Evolutionary conservation across 2,329 filamentous ascomycete genomes (phyloP), one percentile per base, ranked within the genome.

Genomic region (Myriosclerotinia duriaeana): DNA sequence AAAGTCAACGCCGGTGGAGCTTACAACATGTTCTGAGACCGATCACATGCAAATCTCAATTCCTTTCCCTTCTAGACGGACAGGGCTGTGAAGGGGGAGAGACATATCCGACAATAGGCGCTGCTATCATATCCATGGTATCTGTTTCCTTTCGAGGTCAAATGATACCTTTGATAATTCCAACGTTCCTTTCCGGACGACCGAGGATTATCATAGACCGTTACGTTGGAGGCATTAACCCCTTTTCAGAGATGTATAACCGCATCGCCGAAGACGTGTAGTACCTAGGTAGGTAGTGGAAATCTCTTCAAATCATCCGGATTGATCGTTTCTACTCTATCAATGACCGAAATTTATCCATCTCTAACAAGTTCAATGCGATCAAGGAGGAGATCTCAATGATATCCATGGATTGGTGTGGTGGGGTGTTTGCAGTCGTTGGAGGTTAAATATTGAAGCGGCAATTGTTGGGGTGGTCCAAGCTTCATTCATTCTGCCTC

Each of bases 91-190:
- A 17, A 11, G 9, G 11, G 44, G 7, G 4, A 44, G 8, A 22
- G 12, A 52, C 12, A 30, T 52, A 53, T 40, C 36, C 59, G 46
- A 53, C n/a, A 17, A 40, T 60, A 26, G 56, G 44, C 56, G 42
- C 17, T 22, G 2, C 15, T 40, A 30, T 30, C 6, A n/a, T 52
- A 22, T 38, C 8, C 34, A 62, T 30, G 17, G 7, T 14, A 5
- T 60, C 20, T 22, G 17, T 34, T 44, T 38, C 1, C 26, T 54
- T 26, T 64, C 12, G 52, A 56, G 52, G 62, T 64, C 62, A 64
- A 50, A 50, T 64, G 62, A 50, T 48, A 22, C 46, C 30, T 64
- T 64, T 48, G 52, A 64, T 58, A 20, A 56, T 20, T 36, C 4
- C 26, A 48, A 59, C 30, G 42, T 59, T 48, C 42, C 55, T 58